Percentiles rank a stretch among this genome's conserved stretches.
phyloP scores from a whole-genome alignment of 2,329 filamentous ascomycete genomes.

The Pseudogymnoascus sp. region DNA sequence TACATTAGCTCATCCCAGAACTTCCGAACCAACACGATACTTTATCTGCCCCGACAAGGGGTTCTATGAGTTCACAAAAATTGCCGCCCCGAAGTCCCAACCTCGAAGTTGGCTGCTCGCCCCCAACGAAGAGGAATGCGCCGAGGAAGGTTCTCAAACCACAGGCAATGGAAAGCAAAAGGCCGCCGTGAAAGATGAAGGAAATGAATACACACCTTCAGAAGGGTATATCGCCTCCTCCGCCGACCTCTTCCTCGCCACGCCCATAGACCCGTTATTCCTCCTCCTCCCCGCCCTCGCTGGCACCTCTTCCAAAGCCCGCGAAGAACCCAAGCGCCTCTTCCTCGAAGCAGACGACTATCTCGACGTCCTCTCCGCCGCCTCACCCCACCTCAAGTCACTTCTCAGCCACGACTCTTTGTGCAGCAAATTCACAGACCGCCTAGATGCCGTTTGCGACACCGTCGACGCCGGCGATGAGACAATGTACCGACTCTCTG shows the following conservation, averaged over 20 bases:
- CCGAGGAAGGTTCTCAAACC: constrained; percentile 6
- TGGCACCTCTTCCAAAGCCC: constrained; percentile 33
- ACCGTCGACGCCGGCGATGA: constrained; percentile 76
- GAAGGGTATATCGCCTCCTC: constrained; percentile 52
- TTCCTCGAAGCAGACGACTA: constrained; percentile 67
- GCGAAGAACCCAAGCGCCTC: constrained; percentile 46
- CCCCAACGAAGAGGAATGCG: constrained; percentile 16
- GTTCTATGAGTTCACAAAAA: constrained; percentile 57
- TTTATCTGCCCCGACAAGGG: constrained; percentile 54
- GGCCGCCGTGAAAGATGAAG: constrained; percentile 18
- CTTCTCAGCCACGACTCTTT: constrained; percentile 42
- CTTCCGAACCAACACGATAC: constrained; percentile 47
- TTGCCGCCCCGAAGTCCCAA: constrained; percentile 43
- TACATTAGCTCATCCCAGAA: constrained; percentile 52
- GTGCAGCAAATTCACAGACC: constrained; percentile 48
- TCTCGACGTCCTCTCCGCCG: constrained; percentile 51
- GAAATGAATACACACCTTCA: constrained; percentile 10
- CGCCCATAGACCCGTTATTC: constrained; percentile 77
- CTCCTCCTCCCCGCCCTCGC: constrained; percentile 66
- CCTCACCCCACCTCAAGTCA: constrained; percentile 49
- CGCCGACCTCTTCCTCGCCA: constrained; percentile 75
- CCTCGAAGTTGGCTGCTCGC: constrained; percentile 56
- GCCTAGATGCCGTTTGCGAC: constrained; percentile 69
- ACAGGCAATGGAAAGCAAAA: constrained; percentile 7
- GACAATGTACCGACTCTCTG: constrained; percentile 72